Evolutionary conservation across 2,329 filamentous ascomycete species (phyloP), one percentile per base, ranked within the genome.

Genomic region (Myriosclerotinia scirpicola): DNA sequence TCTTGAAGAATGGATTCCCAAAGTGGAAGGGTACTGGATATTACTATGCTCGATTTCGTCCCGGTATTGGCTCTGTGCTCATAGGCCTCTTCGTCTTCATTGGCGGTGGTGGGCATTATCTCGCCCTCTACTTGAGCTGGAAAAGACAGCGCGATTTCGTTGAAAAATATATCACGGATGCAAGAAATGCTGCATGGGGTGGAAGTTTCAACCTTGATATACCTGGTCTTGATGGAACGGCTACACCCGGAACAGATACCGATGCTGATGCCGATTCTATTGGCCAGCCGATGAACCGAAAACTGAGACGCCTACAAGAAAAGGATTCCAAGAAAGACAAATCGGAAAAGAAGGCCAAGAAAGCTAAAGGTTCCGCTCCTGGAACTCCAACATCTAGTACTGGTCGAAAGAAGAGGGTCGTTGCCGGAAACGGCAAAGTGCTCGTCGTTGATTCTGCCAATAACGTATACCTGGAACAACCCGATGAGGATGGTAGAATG

Each of bases 21-120:
- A 87, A 87, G 66, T 99, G 95, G 95, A 93, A 94, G 81, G 95
- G 95, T 67, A 97, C 94, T 54, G 94, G 95, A 69, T 99, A 99
- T 85, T 99, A 98, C 84, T 99, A 99, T 82, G 88, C 88, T 74
- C 89, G 95, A 67, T 97, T 94, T 84, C 87, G 95, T 26, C 95
- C 95, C 1, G 95, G 95, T 11, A 82, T 98, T 54, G 92, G 92
- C 67, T 91, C 91, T 17, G 95, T 97, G 55, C 79, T 98, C 62
- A 69, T 89, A 36, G 93, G 94, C 58, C 80, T 96, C 52, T 92
- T 98, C 78, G 77, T 97, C 69, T 86, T 92, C 63, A 86, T 90
- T 62, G 94, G 93, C 67, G 95, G 95, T 70, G 91, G 83, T 40
- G 89, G 91, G 48, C 95, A 99, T 81, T 99, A 97, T 80, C 81